These are phyloP conservation scores for Geotrichum candidum DNA, from an alignment of 1,139 yeast genomes.

Conservation along the genomic window DNA sequence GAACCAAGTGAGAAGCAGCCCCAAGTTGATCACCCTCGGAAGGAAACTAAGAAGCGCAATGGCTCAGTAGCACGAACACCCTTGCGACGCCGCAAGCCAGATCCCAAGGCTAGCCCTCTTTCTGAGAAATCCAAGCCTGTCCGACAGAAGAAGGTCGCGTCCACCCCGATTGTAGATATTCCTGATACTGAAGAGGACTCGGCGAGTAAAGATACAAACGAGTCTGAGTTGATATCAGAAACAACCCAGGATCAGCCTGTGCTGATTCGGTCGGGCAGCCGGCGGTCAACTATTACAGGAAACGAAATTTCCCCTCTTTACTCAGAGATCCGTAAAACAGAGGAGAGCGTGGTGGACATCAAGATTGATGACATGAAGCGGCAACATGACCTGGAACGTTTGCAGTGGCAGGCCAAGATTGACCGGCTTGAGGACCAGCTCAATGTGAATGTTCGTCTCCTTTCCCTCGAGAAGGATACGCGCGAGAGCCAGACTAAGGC, in stretches of 20 bases:
- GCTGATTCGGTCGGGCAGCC: not conserved
- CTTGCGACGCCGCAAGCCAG: not conserved
- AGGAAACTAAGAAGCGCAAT: not conserved
- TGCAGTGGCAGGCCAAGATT: not conserved
- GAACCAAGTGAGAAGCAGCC: not conserved
- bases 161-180: not conserved
- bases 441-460: constrained; percentile 3
- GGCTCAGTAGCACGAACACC: not conserved
- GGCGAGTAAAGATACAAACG: not conserved
- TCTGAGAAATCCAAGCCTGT: not conserved
- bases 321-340: not conserved
- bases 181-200: not conserved
- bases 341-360: not conserved
- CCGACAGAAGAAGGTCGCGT: not conserved
- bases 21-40: not conserved
- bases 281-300: not conserved
- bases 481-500: constrained; percentile 13
- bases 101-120: not conserved
- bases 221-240: not conserved
- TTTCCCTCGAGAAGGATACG: constrained; percentile 9
- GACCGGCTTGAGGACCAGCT: constrained; percentile 4
- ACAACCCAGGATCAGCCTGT: not conserved
- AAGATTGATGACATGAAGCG: constrained; percentile 2
- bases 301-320: not conserved
- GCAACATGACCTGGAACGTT: not conserved